Percentiles rank a stretch among this genome's conserved stretches.
These are phyloP conservation scores for Hydnomerulius pinastri DNA, from an alignment of 768 basidiomycete genomes.

Conservation along the genomic window DNA sequence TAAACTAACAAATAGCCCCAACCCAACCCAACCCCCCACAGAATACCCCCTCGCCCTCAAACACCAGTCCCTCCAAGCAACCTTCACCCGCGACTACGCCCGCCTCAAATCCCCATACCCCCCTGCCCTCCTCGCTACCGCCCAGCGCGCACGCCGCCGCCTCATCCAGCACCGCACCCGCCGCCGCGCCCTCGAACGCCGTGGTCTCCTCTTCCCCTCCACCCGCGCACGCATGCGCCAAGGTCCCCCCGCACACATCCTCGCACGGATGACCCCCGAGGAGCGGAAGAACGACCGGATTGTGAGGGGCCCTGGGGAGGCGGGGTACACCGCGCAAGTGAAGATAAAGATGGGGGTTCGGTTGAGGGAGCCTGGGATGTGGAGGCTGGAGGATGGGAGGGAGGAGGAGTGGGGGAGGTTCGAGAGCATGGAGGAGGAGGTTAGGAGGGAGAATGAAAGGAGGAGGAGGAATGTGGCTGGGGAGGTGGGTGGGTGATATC, in stretches of 20 bases:
- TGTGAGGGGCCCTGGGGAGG: conserved; percentile 55
- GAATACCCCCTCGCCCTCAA: conserved; percentile 23
- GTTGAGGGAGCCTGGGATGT: conserved; percentile 37
- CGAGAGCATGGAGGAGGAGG: conserved; percentile 24
- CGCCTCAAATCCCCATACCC: conserved; percentile 48
- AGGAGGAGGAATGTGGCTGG: conserved; percentile 7
- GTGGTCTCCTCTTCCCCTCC: conserved; percentile 57
- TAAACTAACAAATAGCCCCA: neutral
- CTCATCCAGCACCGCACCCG: conserved; percentile 67
- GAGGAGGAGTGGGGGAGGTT: conserved; percentile 27
- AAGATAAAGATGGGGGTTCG: conserved; percentile 59
- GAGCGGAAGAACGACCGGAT: conserved; percentile 52
- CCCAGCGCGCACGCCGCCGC: conserved; percentile 58
- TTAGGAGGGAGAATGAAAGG: conserved; percentile 33
- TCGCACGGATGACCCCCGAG: conserved; percentile 50
- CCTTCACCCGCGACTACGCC: conserved; percentile 40
- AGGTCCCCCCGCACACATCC: conserved; percentile 66
- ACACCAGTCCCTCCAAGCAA: conserved; percentile 30
- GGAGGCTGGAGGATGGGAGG: conserved; percentile 37
- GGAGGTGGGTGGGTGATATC: too few species aligned
- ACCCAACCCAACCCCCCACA: neutral
- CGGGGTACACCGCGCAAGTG: conserved; percentile 68
- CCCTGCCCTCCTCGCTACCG: conserved; percentile 46
- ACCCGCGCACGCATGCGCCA: conserved; percentile 50
- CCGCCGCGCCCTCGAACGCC: conserved; percentile 58